These are phyloP conservation scores for Spathaspora sp. DNA, from an alignment of 805 yeast genomes.

Conservation along the genomic window DNA sequence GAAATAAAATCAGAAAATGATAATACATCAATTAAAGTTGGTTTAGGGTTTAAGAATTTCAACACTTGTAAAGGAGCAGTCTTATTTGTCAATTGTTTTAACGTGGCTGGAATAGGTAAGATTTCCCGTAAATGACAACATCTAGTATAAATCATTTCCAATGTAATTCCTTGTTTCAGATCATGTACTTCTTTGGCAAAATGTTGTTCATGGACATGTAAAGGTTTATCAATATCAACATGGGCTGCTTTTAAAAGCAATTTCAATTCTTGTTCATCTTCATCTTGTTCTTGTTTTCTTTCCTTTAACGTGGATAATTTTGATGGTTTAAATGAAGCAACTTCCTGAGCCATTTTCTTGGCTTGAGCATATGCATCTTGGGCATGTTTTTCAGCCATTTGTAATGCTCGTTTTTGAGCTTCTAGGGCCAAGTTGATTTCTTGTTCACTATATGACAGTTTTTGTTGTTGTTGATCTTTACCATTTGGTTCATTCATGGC, in stretches of 20 bases:
- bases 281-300: constrained; percentile 3
- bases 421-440: constrained; percentile 58
- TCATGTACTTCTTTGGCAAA: constrained; percentile 31
- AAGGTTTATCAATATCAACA: constrained; percentile 61
- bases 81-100: constrained; percentile 56
- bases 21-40: constrained; percentile 53
- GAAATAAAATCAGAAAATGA: constrained; percentile 57
- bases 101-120: constrained; percentile 84
- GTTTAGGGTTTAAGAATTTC: constrained; percentile 55
- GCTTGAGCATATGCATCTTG: constrained; percentile 75
- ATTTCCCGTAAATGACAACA: constrained; percentile 93
- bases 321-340: constrained; percentile 38
- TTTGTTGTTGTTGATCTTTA: constrained; percentile 10
- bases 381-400: constrained; percentile 69
- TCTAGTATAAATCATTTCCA: constrained; percentile 62
- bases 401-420: constrained; percentile 47
- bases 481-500: constrained; percentile 40
- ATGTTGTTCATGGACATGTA: constrained; percentile 55
- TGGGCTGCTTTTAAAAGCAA: constrained; percentile 1
- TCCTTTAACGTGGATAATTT: constrained; percentile 1
- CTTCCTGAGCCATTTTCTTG: constrained; percentile 65
- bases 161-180: constrained; percentile 23
- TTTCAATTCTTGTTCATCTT: constrained; percentile 4
- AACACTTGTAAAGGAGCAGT: constrained; percentile 50
- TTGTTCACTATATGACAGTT: constrained; percentile 34